These are phyloP conservation scores for Colletotrichum euphorbiae DNA, from an alignment of 2,329 filamentous ascomycete species.

Conservation along the genomic window DNA sequence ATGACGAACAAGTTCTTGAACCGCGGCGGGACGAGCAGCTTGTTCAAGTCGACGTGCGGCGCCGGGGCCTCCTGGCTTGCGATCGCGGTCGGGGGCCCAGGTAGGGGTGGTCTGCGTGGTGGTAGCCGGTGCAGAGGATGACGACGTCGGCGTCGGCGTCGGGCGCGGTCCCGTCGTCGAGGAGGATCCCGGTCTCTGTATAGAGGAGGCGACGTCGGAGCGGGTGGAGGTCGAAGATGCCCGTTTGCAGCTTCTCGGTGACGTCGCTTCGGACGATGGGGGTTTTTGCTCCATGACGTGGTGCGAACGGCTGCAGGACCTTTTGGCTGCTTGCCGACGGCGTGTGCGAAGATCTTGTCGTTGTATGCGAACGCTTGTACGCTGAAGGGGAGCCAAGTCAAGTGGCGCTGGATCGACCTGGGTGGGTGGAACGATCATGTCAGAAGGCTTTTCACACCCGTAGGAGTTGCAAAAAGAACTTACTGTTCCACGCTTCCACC, in stretches of 20 bases:
- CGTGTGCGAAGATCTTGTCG: conserved; percentile 45
- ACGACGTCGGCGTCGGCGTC: conserved; percentile 61
- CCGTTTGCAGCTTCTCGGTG: conserved; percentile 48
- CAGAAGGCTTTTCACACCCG: neutral
- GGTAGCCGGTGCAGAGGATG: conserved; percentile 63
- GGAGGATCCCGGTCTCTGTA: conserved; percentile 48
- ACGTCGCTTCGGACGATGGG: conserved; percentile 47
- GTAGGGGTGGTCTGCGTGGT: conserved; percentile 42
- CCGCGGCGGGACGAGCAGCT: conserved; percentile 46
- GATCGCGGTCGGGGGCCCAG: conserved; percentile 45
- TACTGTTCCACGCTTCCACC: conserved; percentile 50
- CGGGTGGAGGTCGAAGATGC: conserved; percentile 49
- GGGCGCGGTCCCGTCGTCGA: conserved; percentile 55
- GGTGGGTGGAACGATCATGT: too few species aligned
- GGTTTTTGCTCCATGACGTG: conserved; percentile 50
- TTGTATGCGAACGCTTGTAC: conserved; percentile 47
- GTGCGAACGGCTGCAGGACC: conserved; percentile 49
- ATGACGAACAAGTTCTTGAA: conserved; percentile 50
- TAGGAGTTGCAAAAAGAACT: conserved; percentile 33
- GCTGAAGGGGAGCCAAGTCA: conserved; percentile 45
- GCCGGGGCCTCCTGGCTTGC: conserved; percentile 40
- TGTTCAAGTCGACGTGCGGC: conserved; percentile 48
- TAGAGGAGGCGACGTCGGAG: conserved; percentile 46
- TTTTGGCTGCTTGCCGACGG: conserved; percentile 48
- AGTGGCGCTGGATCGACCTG: conserved; percentile 46